Evolutionary conservation across 2,329 filamentous ascomycete genomes (phyloP), one percentile per base, ranked within the genome.

Genomic region (Botryotinia convoluta): DNA sequence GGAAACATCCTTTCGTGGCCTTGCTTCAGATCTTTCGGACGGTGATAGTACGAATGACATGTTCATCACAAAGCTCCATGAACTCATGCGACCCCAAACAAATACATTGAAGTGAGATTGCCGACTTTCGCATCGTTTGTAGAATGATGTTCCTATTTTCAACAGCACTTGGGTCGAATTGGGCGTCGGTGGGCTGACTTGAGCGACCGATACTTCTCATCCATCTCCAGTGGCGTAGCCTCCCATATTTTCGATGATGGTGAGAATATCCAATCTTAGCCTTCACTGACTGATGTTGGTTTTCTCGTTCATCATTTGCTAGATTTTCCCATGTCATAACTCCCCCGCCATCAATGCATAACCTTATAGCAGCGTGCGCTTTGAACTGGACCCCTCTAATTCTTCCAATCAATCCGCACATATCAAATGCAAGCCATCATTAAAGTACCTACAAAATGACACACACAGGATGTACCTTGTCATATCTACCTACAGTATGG

Each of bases 1-100:
- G 60, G 35, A 26, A 67, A 54, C 18, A 20, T 63, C 26, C 39
- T 54, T 69, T 54, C 61, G 72, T 60, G 29, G 51, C 54, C 48
- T 57, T 73, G 59, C 45, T 65, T 71, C 57, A 37, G 26, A 39
- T 48, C 18, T 68, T 61, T 54, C 60, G 61, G 60, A 51, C 57
- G 70, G 48, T 12, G 48, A 37, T 72, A 44, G 42, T 64, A 65
- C 35, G 39, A 51, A 70, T 74, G 74, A 74, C 69, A 73, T 72
- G 75, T 75, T 77, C 74, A 74, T 76, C 76, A 75, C 74, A 76
- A 74, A 71, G 37, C 45, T 70, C 57, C 10, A n/a, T 32, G 35
- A 35, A 72, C 74, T 75, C 73, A 75, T 75, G 75, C 74, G 35
- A 74, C 63, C 35, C 64, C 8, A 57, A 42, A n/a, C 51, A 14